A percentile compares a stretch with the other conserved stretches of the same genome.
phyloP scores from a whole-genome alignment of 768 basidiomycete species.

The Suillus spraguei region DNA sequence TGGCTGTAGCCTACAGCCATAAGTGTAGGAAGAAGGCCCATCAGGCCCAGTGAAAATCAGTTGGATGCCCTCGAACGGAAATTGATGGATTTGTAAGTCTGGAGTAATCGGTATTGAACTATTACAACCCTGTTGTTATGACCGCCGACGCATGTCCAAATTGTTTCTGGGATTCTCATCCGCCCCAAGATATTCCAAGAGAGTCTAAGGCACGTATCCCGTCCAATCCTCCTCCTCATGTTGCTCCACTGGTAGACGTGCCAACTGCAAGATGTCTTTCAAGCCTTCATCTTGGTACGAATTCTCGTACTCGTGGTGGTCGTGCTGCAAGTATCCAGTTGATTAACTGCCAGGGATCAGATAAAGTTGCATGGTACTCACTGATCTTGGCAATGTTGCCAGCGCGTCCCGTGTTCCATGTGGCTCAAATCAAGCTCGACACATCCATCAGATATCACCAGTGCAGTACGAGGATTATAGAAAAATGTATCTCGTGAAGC shows the following conservation, averaged over 20 bases:
- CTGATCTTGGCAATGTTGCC: neutral
- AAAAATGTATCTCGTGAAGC: constrained; percentile 6
- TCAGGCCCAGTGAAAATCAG: no score
- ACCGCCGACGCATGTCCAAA: neutral
- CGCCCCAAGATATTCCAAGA: neutral
- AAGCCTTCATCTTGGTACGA: neutral
- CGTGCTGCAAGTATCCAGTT: neutral
- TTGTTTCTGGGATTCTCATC: neutral
- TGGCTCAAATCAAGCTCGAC: constrained; percentile 11
- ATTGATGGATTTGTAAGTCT: no score
- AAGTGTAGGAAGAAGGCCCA: no score
- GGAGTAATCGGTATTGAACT: no score
- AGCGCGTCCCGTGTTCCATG: constrained; percentile 6
- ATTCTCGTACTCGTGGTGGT: neutral
- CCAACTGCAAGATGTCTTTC: neutral
- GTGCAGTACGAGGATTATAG: constrained; percentile 8
- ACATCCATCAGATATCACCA: constrained; percentile 1
- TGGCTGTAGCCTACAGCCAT: no score
- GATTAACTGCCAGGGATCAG: neutral
- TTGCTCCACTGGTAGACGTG: neutral
- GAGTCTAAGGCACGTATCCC: neutral
- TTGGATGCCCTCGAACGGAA: no score
- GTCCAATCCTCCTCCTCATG: neutral
- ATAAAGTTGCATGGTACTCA: neutral
- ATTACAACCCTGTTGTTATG: no score